Evolutionary conservation across 345 rosid species (phyloP).

Genomic region (Citrus sp.): DNA sequence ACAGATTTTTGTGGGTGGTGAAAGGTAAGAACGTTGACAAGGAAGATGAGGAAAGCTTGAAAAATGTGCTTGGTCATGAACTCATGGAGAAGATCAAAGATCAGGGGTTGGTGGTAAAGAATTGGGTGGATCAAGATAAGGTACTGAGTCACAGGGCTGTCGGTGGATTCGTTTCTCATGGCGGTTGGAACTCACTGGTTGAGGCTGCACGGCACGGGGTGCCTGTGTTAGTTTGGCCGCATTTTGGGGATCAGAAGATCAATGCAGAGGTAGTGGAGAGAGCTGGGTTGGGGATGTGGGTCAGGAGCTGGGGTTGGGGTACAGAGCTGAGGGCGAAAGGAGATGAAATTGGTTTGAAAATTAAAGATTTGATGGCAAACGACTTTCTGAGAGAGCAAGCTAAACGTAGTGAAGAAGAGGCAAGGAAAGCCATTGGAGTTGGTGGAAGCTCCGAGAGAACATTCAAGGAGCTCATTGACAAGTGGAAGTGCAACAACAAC

Average conservation of each 20-base stretch:
- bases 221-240: conserved; percentile 43
- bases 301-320: conserved; percentile 33
- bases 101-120: conserved; percentile 32
- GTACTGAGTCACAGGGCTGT: conserved; percentile 32
- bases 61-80: conserved; percentile 28
- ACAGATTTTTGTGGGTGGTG: conserved; percentile 40
- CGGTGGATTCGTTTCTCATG: conserved; percentile 37
- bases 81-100: conserved; percentile 13
- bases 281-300: conserved; percentile 31
- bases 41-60: conserved; percentile 34
- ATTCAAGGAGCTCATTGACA: not conserved
- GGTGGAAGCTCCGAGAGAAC: conserved; percentile 25
- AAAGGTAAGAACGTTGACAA: conserved; percentile 30
- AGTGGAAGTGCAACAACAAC: not conserved
- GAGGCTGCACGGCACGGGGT: conserved; percentile 44
- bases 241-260: conserved; percentile 41
- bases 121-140: conserved; percentile 43
- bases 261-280: conserved; percentile 31
- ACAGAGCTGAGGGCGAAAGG: conserved; percentile 20
- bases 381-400: conserved; percentile 22
- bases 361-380: conserved; percentile 31
- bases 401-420: conserved; percentile 23
- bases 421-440: conserved; percentile 20
- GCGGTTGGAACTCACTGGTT: conserved; percentile 46
- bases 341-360: conserved; percentile 33